phyloP scores from a whole-genome alignment of 148 eudicot species.

The Spergularia marina region DNA sequence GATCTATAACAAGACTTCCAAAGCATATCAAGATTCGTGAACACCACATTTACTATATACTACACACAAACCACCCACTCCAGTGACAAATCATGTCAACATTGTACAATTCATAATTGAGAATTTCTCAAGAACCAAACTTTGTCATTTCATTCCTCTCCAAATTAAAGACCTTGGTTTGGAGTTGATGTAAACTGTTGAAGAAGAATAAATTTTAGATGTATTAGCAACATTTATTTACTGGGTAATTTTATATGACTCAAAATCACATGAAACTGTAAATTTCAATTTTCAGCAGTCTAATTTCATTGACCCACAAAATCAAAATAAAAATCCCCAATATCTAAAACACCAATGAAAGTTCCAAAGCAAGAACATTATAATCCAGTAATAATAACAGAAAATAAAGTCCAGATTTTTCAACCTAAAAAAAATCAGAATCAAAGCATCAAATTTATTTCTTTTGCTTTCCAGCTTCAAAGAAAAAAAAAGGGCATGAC shows the following conservation, averaged over 20 bases:
- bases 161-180: not conserved
- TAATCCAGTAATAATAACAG: not conserved
- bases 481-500: not conserved
- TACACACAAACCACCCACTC: not conserved
- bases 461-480: conserved; percentile 18
- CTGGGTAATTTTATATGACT: no score
- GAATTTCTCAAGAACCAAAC: not conserved
- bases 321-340: conserved; percentile 3
- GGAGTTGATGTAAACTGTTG: not conserved
- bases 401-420: conserved; percentile 4
- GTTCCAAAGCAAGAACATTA: not conserved
- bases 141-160: not conserved
- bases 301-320: not conserved
- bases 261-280: no score
- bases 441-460: conserved; percentile 20
- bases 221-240: no score
- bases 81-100: not conserved
- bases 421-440: conserved; percentile 21
- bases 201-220: not conserved
- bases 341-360: conserved; percentile 6
- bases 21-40: not conserved
- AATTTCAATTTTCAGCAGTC: not conserved
- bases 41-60: no score
- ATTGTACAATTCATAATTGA: not conserved
- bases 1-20: not conserved